Evolutionary conservation across 352 stramenopile species (phyloP).

Genomic region (Achlya hypogyna): DNA sequence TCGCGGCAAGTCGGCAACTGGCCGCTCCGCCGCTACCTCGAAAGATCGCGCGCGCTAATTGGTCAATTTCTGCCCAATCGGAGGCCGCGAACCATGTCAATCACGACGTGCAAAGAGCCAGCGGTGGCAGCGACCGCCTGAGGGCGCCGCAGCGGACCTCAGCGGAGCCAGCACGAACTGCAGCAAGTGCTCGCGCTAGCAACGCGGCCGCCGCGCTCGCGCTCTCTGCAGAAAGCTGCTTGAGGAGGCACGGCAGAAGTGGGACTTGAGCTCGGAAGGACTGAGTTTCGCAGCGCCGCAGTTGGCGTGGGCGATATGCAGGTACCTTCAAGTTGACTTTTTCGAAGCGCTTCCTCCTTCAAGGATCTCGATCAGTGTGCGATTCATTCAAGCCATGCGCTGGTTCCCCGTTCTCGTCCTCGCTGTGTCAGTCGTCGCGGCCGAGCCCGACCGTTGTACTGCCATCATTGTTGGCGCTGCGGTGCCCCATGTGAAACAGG

Average conservation of each 20-base stretch:
- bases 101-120: not conserved
- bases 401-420: not conserved
- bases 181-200: too few species aligned
- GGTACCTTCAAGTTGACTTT: not conserved
- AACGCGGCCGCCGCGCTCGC: too few species aligned
- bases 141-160: too few species aligned
- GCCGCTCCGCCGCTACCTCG: not conserved
- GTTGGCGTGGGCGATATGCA: too few species aligned
- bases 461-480: constrained; percentile 74
- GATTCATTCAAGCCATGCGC: too few species aligned
- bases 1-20: not conserved
- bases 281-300: too few species aligned
- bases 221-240: too few species aligned
- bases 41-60: not conserved
- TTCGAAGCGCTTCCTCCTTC: not conserved
- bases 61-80: not conserved
- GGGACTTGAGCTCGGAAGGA: too few species aligned
- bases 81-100: not conserved
- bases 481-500: constrained; percentile 21
- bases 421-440: too few species aligned
- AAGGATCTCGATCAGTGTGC: too few species aligned
- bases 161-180: too few species aligned
- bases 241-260: too few species aligned
- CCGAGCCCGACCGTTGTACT: constrained; percentile 45
- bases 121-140: not conserved